Percentiles rank a stretch among this genome's conserved stretches.
Evolutionary conservation across 352 stramenopile species (phyloP).

Genomic region (Phytopythium kandeliae): DNA sequence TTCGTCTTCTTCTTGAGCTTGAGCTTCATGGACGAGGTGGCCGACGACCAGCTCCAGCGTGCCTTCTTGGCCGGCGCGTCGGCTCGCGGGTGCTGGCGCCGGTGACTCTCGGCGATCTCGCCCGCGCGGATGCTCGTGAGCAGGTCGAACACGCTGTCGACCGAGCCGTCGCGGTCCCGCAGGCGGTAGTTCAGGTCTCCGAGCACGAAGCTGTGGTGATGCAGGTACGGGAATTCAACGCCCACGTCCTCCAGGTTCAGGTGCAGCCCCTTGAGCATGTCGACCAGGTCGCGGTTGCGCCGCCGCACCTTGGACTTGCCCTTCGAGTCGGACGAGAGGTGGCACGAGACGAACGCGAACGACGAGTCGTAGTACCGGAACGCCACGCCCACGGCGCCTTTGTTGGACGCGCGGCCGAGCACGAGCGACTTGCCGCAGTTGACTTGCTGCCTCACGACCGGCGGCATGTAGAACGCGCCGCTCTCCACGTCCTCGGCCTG

Average conservation of each 20-base stretch:
- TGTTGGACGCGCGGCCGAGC: slow-evolving; percentile 81
- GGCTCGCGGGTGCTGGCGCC: background rate
- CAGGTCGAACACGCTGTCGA: slow-evolving; percentile 57
- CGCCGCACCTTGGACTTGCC: slow-evolving; percentile 70
- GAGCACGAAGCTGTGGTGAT: slow-evolving; percentile 87
- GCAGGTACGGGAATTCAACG: slow-evolving; percentile 81
- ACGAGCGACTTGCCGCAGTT: slow-evolving; percentile 76
- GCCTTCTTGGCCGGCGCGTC: background rate
- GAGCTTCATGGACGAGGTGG: slow-evolving; percentile 2
- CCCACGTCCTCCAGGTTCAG: slow-evolving; percentile 76
- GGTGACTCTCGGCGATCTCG: background rate
- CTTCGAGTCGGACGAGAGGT: slow-evolving; percentile 86
- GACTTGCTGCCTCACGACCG: slow-evolving; percentile 60
- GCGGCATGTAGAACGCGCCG: slow-evolving; percentile 79
- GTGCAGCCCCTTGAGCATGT: slow-evolving; percentile 74
- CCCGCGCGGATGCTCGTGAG: slow-evolving; percentile 32
- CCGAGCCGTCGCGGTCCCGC: slow-evolving; percentile 39
- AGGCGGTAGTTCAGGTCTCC: slow-evolving; percentile 90
- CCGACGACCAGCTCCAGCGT: slow-evolving; percentile 21
- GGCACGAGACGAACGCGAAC: slow-evolving; percentile 83
- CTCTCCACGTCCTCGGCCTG: slow-evolving; percentile 52
- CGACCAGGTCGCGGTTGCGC: slow-evolving; percentile 65
- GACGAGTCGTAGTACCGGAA: slow-evolving; percentile 87
- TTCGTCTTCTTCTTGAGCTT: slow-evolving; percentile 4
- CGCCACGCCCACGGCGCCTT: slow-evolving; percentile 84